phyloP scores from a whole-genome alignment of 106 monocot species.

The Posidonia australis region DNA sequence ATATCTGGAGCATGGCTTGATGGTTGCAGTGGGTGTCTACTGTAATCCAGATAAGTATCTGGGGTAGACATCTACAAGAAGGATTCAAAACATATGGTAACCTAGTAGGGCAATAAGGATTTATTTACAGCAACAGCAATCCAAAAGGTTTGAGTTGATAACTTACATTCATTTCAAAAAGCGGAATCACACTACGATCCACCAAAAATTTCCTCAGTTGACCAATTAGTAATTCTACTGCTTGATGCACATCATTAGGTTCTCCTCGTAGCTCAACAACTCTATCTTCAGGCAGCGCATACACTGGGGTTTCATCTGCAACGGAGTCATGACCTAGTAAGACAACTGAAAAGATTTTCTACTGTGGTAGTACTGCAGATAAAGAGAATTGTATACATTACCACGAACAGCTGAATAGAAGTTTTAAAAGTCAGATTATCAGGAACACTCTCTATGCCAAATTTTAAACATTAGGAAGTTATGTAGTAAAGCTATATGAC shows the following conservation, averaged over 20 bases:
- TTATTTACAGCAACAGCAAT: not conserved
- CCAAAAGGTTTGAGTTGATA: not conserved
- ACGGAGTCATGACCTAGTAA: too few species aligned
- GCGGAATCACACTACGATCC: constrained; percentile 65
- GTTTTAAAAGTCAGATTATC: too few species aligned
- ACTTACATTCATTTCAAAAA: constrained; percentile 74
- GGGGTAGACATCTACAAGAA: constrained; percentile 33
- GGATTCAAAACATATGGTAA: not conserved
- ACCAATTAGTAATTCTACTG: constrained; percentile 45
- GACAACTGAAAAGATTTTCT: too few species aligned
- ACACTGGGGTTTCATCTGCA: too few species aligned
- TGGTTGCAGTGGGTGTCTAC: constrained; percentile 45
- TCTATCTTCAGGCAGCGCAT: constrained; percentile 57
- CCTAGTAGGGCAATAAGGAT: not conserved
- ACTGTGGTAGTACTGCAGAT: too few species aligned
- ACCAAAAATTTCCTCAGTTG: constrained; percentile 86
- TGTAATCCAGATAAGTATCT: constrained; percentile 38
- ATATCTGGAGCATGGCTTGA: constrained; percentile 55
- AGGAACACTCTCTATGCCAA: too few species aligned
- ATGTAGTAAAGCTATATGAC: too few species aligned
- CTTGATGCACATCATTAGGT: constrained; percentile 48
- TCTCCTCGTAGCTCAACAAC: constrained; percentile 83
- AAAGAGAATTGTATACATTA: too few species aligned
- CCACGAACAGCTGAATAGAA: too few species aligned
- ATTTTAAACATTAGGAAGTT: too few species aligned